A percentile compares a stretch with the other conserved stretches of the same genome.
These are phyloP conservation scores for Cladosporium sp. DNA, from an alignment of 2,329 filamentous ascomycete species.

Conservation along the genomic window DNA sequence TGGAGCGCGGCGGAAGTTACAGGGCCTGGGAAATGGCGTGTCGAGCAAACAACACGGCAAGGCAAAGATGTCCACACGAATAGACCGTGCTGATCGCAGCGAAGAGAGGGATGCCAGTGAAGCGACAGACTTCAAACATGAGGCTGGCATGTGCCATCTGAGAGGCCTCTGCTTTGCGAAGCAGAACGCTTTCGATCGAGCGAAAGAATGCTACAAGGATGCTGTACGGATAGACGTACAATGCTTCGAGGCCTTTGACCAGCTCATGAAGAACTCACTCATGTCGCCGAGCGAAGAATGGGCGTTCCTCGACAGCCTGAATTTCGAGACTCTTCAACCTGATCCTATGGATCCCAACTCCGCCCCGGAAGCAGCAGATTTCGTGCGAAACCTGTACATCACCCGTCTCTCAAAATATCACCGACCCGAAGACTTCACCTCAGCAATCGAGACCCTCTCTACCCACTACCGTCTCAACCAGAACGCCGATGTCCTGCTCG, in stretches of 20 bases:
- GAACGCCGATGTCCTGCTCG: slow-evolving; percentile 87
- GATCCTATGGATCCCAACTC: slow-evolving; percentile 57
- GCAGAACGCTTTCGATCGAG: slow-evolving; percentile 93
- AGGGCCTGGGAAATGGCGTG: slow-evolving; percentile 58
- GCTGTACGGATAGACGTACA: slow-evolving; percentile 95
- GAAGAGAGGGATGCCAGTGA: slow-evolving; percentile 67
- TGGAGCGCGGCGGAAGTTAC: slow-evolving; percentile 66
- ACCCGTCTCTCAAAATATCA: slow-evolving; percentile 94
- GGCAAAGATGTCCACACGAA: slow-evolving; percentile 34
- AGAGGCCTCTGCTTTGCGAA: slow-evolving; percentile 93
- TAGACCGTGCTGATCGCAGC: slow-evolving; percentile 52
- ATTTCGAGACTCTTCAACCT: slow-evolving; percentile 79
- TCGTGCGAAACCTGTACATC: slow-evolving; percentile 94
- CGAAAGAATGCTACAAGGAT: slow-evolving; percentile 98
- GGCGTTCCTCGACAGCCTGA: slow-evolving; percentile 79
- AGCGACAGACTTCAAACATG: slow-evolving; percentile 72
- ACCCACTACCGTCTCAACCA: slow-evolving; percentile 85
- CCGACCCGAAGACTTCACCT: slow-evolving; percentile 75
- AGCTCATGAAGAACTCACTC: slow-evolving; percentile 93
- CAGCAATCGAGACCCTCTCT: slow-evolving; percentile 83
- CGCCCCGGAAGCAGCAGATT: slow-evolving; percentile 79
- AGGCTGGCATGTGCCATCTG: slow-evolving; percentile 96
- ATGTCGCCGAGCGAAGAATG: slow-evolving; percentile 88
- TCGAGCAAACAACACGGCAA: slow-evolving; percentile 39
- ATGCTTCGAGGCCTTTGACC: slow-evolving; percentile 97